phyloP scores from a whole-genome alignment of 2,329 filamentous ascomycete species.

The Fusarium xyrophilum region DNA sequence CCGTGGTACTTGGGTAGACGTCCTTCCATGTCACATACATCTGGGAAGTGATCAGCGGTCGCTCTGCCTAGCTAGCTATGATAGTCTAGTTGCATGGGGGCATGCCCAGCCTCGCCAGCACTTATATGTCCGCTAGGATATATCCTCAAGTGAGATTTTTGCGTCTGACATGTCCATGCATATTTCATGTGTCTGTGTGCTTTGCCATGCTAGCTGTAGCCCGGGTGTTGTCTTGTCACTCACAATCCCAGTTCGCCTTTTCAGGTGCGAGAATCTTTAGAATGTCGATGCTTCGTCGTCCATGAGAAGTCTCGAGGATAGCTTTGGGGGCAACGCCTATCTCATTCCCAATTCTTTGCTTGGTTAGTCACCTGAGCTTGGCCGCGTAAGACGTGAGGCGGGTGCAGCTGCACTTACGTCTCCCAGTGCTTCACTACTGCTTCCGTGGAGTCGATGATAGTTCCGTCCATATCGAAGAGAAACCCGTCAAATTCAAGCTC shows the following conservation, averaged over 20 bases:
- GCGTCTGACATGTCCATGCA: neutral
- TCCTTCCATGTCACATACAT: constrained; percentile 80
- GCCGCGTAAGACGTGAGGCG: neutral
- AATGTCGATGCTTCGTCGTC: constrained; percentile 86
- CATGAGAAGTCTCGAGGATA: constrained; percentile 91
- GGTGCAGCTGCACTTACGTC: constrained; percentile 54
- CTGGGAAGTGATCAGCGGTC: constrained; percentile 52
- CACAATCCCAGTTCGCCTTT: constrained; percentile 93
- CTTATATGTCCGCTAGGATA: neutral
- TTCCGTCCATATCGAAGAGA: constrained; percentile 81
- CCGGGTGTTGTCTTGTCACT: constrained; percentile 47
- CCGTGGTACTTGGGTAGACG: constrained; percentile 79
- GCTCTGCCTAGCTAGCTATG: constrained; percentile 3
- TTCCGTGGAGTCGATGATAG: constrained; percentile 80
- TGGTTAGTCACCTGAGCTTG: neutral
- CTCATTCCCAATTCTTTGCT: constrained; percentile 74
- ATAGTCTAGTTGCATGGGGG: neutral
- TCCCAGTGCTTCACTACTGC: constrained; percentile 83
- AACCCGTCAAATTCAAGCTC: constrained; percentile 61
- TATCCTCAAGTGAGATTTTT: constrained; percentile 3
- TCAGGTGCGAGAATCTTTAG: constrained; percentile 79
- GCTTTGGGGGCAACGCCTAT: constrained; percentile 83
- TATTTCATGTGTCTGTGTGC: neutral
- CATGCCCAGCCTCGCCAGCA: neutral
- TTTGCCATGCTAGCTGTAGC: neutral